Conservation (phyloP, 2,329 filamentous ascomycete species). For the Shiraia bambusicola region DNA sequence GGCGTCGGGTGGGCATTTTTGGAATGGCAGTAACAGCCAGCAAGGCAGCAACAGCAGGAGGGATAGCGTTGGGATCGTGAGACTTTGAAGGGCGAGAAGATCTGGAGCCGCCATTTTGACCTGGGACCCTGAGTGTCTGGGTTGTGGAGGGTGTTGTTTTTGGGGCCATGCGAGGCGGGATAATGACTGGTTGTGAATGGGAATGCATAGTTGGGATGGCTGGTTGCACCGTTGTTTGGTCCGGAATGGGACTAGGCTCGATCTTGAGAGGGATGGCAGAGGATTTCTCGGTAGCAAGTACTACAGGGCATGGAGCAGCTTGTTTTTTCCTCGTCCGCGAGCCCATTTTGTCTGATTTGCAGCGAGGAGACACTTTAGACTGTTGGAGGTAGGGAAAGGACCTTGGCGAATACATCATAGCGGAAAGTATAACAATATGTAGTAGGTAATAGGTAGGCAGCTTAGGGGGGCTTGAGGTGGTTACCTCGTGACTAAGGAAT, state of each 20-base stretch:
- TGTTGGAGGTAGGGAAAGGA: conserved; percentile 47
- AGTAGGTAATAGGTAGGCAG: too few species aligned
- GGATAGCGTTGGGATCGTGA: conserved; percentile 51
- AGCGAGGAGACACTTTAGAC: conserved; percentile 38
- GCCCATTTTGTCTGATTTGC: conserved; percentile 36
- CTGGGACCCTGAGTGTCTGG: conserved; percentile 34
- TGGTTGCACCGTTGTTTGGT: conserved; percentile 13
- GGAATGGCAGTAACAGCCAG: conserved; percentile 63
- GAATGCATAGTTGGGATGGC: conserved; percentile 26
- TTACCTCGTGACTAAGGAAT: conserved; percentile 29
- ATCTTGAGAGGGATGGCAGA: background rate
- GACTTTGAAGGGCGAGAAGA: conserved; percentile 27
- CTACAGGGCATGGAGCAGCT: conserved; percentile 17
- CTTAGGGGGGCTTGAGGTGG: conserved; percentile 17
- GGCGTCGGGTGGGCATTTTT: conserved; percentile 47
- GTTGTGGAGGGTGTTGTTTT: conserved; percentile 29
- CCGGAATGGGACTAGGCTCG: conserved; percentile 7
- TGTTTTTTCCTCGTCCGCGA: conserved; percentile 22
- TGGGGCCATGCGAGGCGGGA: conserved; percentile 41
- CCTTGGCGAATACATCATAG: conserved; percentile 50
- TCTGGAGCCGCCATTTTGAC: conserved; percentile 28
- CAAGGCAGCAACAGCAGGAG: conserved; percentile 59
- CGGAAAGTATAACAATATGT: too few species aligned
- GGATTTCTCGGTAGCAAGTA: conserved; percentile 11
- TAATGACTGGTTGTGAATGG: conserved; percentile 47